Percentiles rank a stretch among this genome's conserved stretches.
These are phyloP conservation scores for Boletus tomentosulus DNA, from an alignment of 768 basidiomycete species.

Conservation along the genomic window DNA sequence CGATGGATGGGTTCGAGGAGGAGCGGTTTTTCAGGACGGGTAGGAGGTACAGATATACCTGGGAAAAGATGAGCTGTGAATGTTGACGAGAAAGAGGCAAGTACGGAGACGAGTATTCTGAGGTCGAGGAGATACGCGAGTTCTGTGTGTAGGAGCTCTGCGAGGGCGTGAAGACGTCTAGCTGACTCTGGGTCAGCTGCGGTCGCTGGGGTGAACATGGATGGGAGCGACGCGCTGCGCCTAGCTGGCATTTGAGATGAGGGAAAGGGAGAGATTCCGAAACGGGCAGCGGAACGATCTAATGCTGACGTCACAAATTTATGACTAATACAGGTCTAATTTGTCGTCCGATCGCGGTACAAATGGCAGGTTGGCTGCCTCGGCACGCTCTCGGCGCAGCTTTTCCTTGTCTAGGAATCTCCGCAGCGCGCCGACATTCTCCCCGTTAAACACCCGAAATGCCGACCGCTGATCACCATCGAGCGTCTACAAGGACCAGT, in stretches of 20 bases:
- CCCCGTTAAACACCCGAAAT: constrained; percentile 77
- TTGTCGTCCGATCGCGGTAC: constrained; percentile 59
- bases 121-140: constrained; percentile 77
- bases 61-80: neutral
- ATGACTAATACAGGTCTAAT: constrained; percentile 51
- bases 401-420: constrained; percentile 71
- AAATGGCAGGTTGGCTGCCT: constrained; percentile 57
- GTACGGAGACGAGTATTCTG: constrained; percentile 68
- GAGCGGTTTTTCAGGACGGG: constrained; percentile 41
- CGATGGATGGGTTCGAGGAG: constrained; percentile 23
- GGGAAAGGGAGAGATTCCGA: neutral
- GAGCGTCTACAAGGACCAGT: constrained; percentile 44
- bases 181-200: constrained; percentile 33
- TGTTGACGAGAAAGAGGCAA: constrained; percentile 18
- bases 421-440: constrained; percentile 58
- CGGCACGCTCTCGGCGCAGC: constrained; percentile 51
- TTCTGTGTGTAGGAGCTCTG: constrained; percentile 85
- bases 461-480: constrained; percentile 62
- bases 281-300: neutral
- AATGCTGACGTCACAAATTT: constrained; percentile 10
- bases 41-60: constrained; percentile 67
- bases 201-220: constrained; percentile 17
- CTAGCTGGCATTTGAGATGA: constrained; percentile 12
- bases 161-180: constrained; percentile 67
- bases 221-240: constrained; percentile 43